Percentiles rank a stretch among this genome's conserved stretches.
Evolutionary conservation across 805 yeast species (phyloP).

Genomic region (Sugiyamaella mastotermitis): DNA sequence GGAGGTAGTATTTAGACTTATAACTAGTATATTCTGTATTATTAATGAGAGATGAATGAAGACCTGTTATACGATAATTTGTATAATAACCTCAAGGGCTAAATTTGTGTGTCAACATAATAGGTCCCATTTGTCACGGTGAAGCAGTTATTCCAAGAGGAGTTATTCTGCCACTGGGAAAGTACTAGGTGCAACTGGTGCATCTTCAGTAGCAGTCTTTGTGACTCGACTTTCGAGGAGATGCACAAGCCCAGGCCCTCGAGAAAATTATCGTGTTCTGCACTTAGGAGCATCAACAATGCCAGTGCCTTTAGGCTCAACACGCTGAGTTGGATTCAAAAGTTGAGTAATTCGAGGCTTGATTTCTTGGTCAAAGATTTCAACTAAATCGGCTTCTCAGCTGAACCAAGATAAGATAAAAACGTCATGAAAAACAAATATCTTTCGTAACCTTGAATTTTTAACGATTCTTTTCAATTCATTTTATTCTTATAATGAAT

Average conservation of each 20-base stretch:
- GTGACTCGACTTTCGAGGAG: slow-evolving; percentile 5
- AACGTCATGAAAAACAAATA: slow-evolving; percentile 60
- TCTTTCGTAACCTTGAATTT: slow-evolving; percentile 63
- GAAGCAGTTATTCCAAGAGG: too few species aligned
- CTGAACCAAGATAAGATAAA: slow-evolving; percentile 46
- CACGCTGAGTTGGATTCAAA: slow-evolving; percentile 29
- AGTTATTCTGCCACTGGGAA: too few species aligned
- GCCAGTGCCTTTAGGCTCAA: slow-evolving; percentile 32
- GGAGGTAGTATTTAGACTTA: too few species aligned
- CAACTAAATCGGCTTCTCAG: slow-evolving; percentile 64
- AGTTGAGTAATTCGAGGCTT: slow-evolving; percentile 42
- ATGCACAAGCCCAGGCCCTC: slow-evolving; percentile 12
- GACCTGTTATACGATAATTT: too few species aligned
- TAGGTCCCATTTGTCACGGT: too few species aligned
- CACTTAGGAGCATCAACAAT: slow-evolving; percentile 34
- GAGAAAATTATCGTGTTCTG: slow-evolving; percentile 13
- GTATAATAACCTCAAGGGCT: too few species aligned
- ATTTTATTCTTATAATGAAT: too few species aligned
- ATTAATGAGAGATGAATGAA: too few species aligned
- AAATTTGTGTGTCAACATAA: too few species aligned
- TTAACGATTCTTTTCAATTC: too few species aligned
- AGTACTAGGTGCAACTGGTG: background rate
- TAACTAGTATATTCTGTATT: too few species aligned
- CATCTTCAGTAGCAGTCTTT: background rate
- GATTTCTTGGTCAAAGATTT: slow-evolving; percentile 51